These are phyloP conservation scores for Paramecium caudatum DNA, from an alignment of 73 alveolate genomes.

Conservation along the genomic window DNA sequence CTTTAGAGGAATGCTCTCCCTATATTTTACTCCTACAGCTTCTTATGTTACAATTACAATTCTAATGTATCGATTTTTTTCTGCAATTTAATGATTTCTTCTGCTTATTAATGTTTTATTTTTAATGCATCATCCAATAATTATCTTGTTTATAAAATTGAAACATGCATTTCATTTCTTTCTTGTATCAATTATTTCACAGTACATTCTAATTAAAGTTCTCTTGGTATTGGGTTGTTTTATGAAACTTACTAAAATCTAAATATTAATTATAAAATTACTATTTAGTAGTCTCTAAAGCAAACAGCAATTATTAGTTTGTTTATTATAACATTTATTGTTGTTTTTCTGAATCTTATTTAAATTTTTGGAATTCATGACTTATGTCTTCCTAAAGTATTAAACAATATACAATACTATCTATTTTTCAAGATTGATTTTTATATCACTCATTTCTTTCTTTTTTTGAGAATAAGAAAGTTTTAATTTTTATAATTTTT, in stretches of 20 bases:
- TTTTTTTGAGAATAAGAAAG: slow-evolving; percentile 12
- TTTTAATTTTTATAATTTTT: slow-evolving; percentile 4
- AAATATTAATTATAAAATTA: background rate
- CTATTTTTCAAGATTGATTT: background rate
- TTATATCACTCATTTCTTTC: background rate
- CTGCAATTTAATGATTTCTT: background rate
- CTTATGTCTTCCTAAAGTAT: slow-evolving; percentile 53
- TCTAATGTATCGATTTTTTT: slow-evolving; percentile 8
- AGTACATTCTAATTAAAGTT: slow-evolving; percentile 40
- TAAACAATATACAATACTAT: background rate
- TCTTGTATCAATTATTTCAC: slow-evolving; percentile 51
- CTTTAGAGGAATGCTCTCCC: background rate
- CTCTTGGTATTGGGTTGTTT: background rate
- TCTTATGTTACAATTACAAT: slow-evolving; percentile 24
- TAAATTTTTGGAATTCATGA: background rate
- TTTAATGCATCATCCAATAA: background rate
- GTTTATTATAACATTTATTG: background rate
- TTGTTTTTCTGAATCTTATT: slow-evolving; percentile 35
- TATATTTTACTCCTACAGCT: background rate
- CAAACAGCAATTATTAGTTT: slow-evolving; percentile 18
- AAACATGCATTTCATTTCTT: slow-evolving; percentile 26
- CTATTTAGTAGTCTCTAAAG: slow-evolving; percentile 36
- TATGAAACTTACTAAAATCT: background rate
- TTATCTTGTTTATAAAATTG: slow-evolving; percentile 43
- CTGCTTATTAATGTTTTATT: slow-evolving; percentile 40